Evolutionary conservation across 2,329 filamentous ascomycete species (phyloP).

Genomic region (Cytospora paraplurivora): DNA sequence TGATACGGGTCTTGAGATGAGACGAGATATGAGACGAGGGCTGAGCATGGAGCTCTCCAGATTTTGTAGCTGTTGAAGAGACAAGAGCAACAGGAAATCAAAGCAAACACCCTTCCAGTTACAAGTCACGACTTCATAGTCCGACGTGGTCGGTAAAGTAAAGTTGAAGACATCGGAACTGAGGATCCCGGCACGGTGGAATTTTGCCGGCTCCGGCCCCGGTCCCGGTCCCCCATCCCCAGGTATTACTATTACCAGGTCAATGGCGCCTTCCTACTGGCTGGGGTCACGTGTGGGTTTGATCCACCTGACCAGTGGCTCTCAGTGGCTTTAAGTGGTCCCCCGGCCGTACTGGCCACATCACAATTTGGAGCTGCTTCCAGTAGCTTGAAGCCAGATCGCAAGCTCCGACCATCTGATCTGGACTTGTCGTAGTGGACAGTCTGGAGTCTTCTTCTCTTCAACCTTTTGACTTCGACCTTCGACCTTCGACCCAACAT

Average conservation of each 20-base stretch:
- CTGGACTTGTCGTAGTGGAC: slow-evolving; percentile 12
- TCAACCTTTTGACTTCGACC: too few species aligned
- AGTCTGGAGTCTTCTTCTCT: slow-evolving; percentile 21
- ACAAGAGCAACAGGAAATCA: not conserved
- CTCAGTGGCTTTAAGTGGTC: slow-evolving; percentile 12
- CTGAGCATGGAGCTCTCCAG: slow-evolving; percentile 15
- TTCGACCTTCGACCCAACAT: slow-evolving; percentile 21
- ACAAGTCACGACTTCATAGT: not conserved
- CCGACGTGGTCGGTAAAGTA: not conserved
- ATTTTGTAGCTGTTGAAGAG: not conserved
- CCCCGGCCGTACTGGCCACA: slow-evolving; percentile 32
- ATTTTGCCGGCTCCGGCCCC: slow-evolving; percentile 15
- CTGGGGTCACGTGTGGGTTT: slow-evolving; percentile 23
- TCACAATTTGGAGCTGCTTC: slow-evolving; percentile 31
- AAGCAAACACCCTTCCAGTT: not conserved
- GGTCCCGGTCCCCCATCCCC: slow-evolving; percentile 1
- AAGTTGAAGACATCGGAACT: not conserved
- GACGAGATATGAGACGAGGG: slow-evolving; percentile 1
- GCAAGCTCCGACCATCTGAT: slow-evolving; percentile 14
- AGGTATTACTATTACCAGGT: not conserved
- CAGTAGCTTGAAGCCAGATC: slow-evolving; percentile 37
- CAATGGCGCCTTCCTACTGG: not conserved
- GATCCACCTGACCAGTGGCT: slow-evolving; percentile 1
- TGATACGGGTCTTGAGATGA: slow-evolving; percentile 21
- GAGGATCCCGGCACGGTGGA: not conserved